Percentiles rank a stretch among this genome's conserved stretches.
Evolutionary conservation across 345 rosid genomes (phyloP).

Genomic region (Arabis alpina): DNA sequence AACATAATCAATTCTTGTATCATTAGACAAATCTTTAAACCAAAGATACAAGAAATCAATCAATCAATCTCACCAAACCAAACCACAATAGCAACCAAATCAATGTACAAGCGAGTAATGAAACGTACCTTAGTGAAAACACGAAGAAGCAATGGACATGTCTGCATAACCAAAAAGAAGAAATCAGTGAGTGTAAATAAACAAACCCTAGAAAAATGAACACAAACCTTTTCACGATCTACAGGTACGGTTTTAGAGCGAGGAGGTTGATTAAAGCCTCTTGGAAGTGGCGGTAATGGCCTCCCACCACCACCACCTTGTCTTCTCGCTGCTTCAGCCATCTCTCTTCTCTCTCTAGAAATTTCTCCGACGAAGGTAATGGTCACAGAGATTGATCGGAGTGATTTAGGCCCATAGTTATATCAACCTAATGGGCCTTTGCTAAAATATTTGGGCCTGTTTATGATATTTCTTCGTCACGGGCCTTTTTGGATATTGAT

Average conservation of each 20-base stretch:
- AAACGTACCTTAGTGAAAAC: constrained; percentile 87
- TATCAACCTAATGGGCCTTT: constrained; percentile 15
- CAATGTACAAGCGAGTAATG: not conserved
- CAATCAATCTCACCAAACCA: too few species aligned
- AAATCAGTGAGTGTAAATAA: not conserved
- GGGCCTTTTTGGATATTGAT: not conserved
- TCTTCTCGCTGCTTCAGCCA: constrained; percentile 69
- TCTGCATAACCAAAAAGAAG: constrained; percentile 51
- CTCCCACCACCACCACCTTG: constrained; percentile 75
- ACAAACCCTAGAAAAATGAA: not conserved
- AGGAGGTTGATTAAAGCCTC: constrained; percentile 64
- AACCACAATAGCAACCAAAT: too few species aligned
- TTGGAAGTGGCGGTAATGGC: constrained; percentile 57
- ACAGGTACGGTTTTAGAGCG: constrained; percentile 67
- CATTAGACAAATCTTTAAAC: too few species aligned
- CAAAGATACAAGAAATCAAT: too few species aligned
- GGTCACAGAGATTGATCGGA: constrained; percentile 1
- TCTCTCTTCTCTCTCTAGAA: constrained; percentile 34
- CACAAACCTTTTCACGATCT: constrained; percentile 81
- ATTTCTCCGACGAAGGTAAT: constrained; percentile 13
- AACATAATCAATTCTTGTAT: too few species aligned
- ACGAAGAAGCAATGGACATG: constrained; percentile 92
- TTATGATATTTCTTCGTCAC: not conserved
- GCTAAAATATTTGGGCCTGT: not conserved
- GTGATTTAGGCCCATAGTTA: constrained; percentile 10